phyloP scores from a whole-genome alignment of 73 alveolate genomes.

The Stentor roeselii region DNA sequence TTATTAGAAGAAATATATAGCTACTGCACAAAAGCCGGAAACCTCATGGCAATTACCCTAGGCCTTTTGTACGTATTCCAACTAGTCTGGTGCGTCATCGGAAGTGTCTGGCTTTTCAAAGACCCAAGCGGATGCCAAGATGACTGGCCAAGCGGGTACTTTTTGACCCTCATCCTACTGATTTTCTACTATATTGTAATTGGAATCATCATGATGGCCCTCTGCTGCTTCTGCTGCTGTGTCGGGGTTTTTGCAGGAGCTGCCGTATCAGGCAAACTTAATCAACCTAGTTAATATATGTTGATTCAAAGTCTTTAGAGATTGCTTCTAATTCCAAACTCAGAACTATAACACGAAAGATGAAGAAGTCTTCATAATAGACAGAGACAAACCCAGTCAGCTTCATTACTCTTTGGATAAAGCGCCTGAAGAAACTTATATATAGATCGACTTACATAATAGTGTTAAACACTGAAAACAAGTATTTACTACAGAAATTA shows the following conservation, averaged over 20 bases:
- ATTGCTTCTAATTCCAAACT: too few species aligned
- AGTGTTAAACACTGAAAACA: background rate
- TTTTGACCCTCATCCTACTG: background rate
- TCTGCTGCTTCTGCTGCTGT: background rate
- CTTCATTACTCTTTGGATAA: background rate
- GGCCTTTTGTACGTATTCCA: background rate
- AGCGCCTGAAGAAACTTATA: background rate
- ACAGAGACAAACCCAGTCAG: background rate
- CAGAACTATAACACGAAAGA: background rate
- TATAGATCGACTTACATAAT: background rate
- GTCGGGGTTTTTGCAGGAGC: background rate
- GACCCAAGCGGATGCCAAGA: background rate
- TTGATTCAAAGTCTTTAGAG: background rate
- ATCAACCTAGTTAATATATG: background rate
- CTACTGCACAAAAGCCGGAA: background rate
- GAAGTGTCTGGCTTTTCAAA: slow-evolving; percentile 4
- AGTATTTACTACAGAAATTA: background rate
- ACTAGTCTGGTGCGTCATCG: background rate
- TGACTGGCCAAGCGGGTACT: background rate
- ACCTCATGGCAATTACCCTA: background rate
- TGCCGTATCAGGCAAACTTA: background rate
- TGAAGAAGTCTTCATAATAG: background rate
- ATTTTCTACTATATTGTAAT: background rate
- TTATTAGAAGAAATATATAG: too few species aligned
- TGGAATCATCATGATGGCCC: background rate